Evolutionary conservation across 176 grass and related monocot genomes (phyloP).

Genomic region (Musa itinerans): DNA sequence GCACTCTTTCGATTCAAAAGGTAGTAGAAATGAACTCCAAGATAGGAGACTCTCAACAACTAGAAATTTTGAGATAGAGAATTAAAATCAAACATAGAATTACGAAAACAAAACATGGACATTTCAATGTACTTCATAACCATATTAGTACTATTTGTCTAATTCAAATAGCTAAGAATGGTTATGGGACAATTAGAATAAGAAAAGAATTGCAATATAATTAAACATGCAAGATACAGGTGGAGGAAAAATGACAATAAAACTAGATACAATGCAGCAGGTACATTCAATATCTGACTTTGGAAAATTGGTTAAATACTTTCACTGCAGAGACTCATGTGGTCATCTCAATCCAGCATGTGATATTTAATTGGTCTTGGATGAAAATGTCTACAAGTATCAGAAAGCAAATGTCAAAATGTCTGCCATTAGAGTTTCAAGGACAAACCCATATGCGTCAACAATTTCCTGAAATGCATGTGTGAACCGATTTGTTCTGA

Average conservation of each 20-base stretch:
- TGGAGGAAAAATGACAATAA: background rate
- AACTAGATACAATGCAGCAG: background rate
- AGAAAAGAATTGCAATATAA: constrained; percentile 10
- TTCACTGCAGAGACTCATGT: background rate
- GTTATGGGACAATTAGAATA: too few species aligned
- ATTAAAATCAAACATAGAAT: too few species aligned
- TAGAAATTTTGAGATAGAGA: too few species aligned
- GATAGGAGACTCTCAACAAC: background rate
- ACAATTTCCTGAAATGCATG: constrained; percentile 97
- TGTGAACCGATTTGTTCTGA: constrained; percentile 87
- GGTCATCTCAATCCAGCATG: background rate
- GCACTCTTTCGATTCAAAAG: background rate
- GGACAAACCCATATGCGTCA: constrained; percentile 91
- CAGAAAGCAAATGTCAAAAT: background rate
- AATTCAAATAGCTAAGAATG: too few species aligned
- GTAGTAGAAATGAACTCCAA: background rate
- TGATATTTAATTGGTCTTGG: background rate
- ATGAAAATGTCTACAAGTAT: background rate
- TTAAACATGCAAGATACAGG: background rate
- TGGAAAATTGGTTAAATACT: background rate
- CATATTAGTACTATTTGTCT: too few species aligned
- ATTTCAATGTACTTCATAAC: too few species aligned
- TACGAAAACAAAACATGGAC: too few species aligned
- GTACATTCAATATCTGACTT: background rate
- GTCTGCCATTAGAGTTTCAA: background rate